Evolutionary conservation across 768 basidiomycete species (phyloP).

Genomic region (Leucosporidium scottii): DNA sequence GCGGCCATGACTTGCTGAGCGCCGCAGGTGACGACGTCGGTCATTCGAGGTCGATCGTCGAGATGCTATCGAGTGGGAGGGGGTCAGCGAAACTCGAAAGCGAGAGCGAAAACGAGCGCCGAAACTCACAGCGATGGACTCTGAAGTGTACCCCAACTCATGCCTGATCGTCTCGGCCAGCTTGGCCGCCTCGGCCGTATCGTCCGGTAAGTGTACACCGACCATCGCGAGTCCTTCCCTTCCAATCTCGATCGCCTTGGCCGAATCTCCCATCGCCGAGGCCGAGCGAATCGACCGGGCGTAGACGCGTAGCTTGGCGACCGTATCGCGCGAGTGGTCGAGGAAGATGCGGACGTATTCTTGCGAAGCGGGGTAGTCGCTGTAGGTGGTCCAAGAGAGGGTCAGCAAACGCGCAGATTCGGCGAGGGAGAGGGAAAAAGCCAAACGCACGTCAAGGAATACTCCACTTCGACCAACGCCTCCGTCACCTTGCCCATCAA

Average conservation of each 20-base stretch:
- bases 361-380: conserved; percentile 26
- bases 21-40: conserved; percentile 9
- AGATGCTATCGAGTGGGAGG: background rate
- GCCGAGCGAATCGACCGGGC: conserved; percentile 23
- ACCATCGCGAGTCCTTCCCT: conserved; percentile 19
- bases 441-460: conserved; percentile 19
- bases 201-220: conserved; percentile 9
- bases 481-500: conserved; percentile 24
- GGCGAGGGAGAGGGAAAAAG: background rate
- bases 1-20: conserved; percentile 19
- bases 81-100: background rate
- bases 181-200: background rate
- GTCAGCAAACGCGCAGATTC: too few species aligned
- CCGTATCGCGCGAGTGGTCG: conserved; percentile 7
- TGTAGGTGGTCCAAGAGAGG: background rate
- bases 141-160: background rate
- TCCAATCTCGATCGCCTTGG: conserved; percentile 16
- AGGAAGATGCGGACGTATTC: conserved; percentile 24
- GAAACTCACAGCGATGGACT: conserved; percentile 8
- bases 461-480: conserved; percentile 24
- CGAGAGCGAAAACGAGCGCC: background rate
- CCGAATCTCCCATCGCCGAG: conserved; percentile 16
- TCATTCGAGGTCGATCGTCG: background rate
- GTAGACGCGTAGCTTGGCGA: conserved; percentile 23
- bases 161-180: background rate